Conservation (phyloP, 208 protist species). For the Borovskyia barvae region DNA sequence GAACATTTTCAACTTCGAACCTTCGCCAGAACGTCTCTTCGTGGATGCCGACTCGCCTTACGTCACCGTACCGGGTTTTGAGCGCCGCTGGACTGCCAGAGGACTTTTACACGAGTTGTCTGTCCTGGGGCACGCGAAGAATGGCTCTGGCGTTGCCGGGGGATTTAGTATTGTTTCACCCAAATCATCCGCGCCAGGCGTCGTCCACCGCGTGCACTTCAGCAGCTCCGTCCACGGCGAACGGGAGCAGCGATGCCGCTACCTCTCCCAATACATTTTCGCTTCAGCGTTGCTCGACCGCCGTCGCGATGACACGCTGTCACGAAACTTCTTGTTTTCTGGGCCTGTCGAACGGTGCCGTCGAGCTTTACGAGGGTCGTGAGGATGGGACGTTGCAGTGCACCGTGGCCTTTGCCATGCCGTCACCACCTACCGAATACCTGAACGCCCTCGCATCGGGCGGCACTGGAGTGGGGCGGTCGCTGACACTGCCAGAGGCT, state of each 20-base stretch:
- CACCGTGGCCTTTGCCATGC: slow-evolving; percentile 47
- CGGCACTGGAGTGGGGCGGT: slow-evolving; percentile 3
- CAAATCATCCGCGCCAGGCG: slow-evolving; percentile 36
- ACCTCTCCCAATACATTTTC: background rate
- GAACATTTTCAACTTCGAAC: background rate
- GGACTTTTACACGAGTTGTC: slow-evolving; percentile 75
- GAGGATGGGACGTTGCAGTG: slow-evolving; percentile 44
- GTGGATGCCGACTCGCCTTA: slow-evolving; percentile 71
- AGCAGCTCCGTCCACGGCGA: background rate
- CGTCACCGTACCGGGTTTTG: slow-evolving; percentile 74
- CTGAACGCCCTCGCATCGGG: slow-evolving; percentile 14
- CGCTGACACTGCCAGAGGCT: background rate
- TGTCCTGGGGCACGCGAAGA: slow-evolving; percentile 71
- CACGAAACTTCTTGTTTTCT: slow-evolving; percentile 60
- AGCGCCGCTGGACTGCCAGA: slow-evolving; percentile 63
- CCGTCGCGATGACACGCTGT: slow-evolving; percentile 55
- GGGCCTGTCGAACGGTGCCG: slow-evolving; percentile 50
- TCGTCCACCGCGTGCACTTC: slow-evolving; percentile 28
- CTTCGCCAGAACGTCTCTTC: background rate
- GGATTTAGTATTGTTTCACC: slow-evolving; percentile 73
- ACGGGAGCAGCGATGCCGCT: background rate
- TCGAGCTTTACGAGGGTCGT: slow-evolving; percentile 41
- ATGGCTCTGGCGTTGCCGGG: slow-evolving; percentile 62
- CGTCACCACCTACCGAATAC: slow-evolving; percentile 32
- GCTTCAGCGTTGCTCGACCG: slow-evolving; percentile 20